Base-by-base conservation (phyloP, 805 yeast genomes). In the Hanseniaspora lachancei region DNA sequence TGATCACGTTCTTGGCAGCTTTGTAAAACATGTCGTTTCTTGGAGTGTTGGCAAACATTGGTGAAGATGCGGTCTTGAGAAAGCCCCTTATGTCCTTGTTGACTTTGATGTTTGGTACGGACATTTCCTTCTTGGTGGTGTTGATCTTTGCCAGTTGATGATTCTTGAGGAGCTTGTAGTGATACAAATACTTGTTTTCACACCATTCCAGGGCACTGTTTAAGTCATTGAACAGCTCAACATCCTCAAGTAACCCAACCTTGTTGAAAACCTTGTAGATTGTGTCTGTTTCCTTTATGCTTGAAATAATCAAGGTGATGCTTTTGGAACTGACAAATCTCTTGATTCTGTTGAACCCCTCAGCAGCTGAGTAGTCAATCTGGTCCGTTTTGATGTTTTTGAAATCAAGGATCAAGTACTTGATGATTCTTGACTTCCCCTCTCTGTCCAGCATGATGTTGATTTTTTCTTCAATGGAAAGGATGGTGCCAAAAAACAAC, bases 161-260 rank as follows among this genome's bases (percentile, higher is more conserved):
- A 24, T 62, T 63, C 34, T 72, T 69, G 43, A 72, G 59, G 39
- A 68, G 62, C 50, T 63, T 70, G 58, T 71, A 73, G 58, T 70
- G 67, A 5, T 60, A 58, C 62, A 93, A 74, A 62, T 89, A 88
- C 62, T 84, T 82, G 69, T 93, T 91, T 67, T 93, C 98, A 72
- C 97, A 88, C 96, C 96, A 91, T 68, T 93, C 97, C 44, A 93
- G 74, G 0, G 96, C 95, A 55, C 84, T 78, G 65, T 93, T 93
- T 62, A 93, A 74, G 54, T 86, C 84, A 55, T 77, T 78, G 65
- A 89, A 91, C 46, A 89, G 74, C 55, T 74, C 77, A 27, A 71
- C 73, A 38, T 63, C 74, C 39, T 75, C 80, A 77, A 89, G 81
- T 21, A 91, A 70, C 1, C 95, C 95, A 16, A 93, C 95, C 55